Conservation (phyloP, 2,329 filamentous ascomycete species). For the Sporothrix curviconia region DNA sequence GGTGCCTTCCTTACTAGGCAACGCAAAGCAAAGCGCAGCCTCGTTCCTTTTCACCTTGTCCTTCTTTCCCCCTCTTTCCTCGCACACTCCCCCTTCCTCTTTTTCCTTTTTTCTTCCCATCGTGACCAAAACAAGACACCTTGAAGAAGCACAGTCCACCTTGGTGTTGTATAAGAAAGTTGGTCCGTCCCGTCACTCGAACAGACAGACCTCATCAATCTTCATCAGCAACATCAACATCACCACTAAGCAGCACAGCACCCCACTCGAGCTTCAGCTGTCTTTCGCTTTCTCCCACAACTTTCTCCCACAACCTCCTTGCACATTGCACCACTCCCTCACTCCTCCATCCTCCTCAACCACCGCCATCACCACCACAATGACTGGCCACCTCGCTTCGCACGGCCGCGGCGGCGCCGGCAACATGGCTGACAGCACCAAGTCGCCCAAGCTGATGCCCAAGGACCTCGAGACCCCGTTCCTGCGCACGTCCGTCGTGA, state of each 20-base stretch:
- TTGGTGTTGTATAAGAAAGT: background rate
- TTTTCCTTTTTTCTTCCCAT: background rate
- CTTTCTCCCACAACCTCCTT: background rate
- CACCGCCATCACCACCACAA: conserved; percentile 19
- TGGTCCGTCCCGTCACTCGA: background rate
- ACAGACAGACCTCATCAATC: background rate
- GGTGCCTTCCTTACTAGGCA: background rate
- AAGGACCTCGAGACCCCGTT: conserved; percentile 73
- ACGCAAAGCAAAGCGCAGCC: conserved; percentile 3
- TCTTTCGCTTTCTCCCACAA: background rate
- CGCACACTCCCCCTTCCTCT: background rate
- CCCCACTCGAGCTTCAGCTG: background rate
- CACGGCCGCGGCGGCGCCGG: conserved; percentile 75
- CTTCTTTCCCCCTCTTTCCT: background rate
- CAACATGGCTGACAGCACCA: conserved; percentile 56
- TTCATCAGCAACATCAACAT: background rate
- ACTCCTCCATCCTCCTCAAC: background rate
- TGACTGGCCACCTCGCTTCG: conserved; percentile 44
- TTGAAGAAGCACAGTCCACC: conserved; percentile 4
- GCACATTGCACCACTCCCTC: background rate
- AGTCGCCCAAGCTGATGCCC: conserved; percentile 42
- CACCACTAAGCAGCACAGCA: background rate
- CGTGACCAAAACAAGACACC: conserved; percentile 7
- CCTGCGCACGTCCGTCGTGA: conserved; percentile 76
- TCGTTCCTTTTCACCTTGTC: background rate